Percentiles rank a stretch among this genome's conserved stretches.
These are phyloP conservation scores for Tricholoma saponaceum DNA, from an alignment of 768 basidiomycete species.

Conservation along the genomic window DNA sequence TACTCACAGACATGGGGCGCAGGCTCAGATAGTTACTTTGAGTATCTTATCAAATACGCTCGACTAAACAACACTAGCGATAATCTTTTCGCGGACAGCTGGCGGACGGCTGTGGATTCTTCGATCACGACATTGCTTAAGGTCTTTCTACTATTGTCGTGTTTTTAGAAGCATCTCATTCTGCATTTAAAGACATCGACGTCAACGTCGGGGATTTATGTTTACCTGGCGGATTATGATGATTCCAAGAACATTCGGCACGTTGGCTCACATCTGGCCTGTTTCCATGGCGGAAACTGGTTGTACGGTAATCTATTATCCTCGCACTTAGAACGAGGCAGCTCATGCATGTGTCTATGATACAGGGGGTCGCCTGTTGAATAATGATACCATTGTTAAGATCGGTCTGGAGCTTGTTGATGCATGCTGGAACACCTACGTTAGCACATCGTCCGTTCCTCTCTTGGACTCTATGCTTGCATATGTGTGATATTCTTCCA, in stretches of 20 bases:
- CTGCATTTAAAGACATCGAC: no score
- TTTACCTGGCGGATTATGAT: conserved; percentile 63
- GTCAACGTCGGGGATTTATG: no score
- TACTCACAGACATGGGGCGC: conserved; percentile 50
- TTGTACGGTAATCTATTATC: conserved; percentile 45
- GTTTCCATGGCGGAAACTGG: conserved; percentile 76
- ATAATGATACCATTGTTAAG: conserved; percentile 64
- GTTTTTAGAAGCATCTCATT: not conserved
- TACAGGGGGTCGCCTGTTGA: conserved; percentile 57
- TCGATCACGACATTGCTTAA: conserved; percentile 50
- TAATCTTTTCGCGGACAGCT: conserved; percentile 57
- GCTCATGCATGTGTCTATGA: not conserved
- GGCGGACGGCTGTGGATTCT: conserved; percentile 48
- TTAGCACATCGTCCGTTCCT: conserved; percentile 55
- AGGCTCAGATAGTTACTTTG: conserved; percentile 71
- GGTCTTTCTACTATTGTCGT: not conserved
- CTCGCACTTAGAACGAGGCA: no score
- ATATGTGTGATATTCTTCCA: not conserved
- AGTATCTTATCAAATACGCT: conserved; percentile 69
- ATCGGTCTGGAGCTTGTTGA: no score
- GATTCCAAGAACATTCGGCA: no score
- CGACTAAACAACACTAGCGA: conserved; percentile 69
- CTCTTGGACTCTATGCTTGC: not conserved
- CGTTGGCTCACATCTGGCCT: conserved; percentile 69
- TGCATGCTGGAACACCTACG: conserved; percentile 79